Base-by-base conservation (phyloP, 2,329 filamentous ascomycete genomes). In the Sclerotinia nivalis region DNA sequence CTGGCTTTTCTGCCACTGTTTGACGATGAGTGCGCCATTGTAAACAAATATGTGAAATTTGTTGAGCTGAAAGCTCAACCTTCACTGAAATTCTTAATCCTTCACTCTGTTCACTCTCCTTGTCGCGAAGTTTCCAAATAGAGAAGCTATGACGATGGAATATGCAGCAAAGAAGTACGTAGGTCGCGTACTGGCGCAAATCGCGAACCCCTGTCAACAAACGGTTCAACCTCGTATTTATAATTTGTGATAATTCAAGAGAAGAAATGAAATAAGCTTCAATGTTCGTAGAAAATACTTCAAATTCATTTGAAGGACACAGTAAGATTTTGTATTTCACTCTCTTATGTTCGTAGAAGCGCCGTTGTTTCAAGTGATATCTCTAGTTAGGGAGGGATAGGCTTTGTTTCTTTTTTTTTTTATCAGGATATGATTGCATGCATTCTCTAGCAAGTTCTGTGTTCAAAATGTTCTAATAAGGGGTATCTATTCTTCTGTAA, bases 1-100 rank as follows among this genome's bases (percentile, higher is more conserved):
- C 58, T 71, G 62, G 61, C 74, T 68, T 70, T 70, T 66, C 58
- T 61, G 68, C 69, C 56, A 61, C 64, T 64, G 43, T 71, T 68
- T 68, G 25, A 64, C 22, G 70, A 68, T 47, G 64, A 61, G 34
- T 70, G 18, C 25, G 68, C 45, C 70, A 71, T 71, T n/a, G 56
- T 25, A 69, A 65, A 69, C 20, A 22, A 56, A 69, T 45, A 20
- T 45, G 25, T 37, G 67, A 56, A 31, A 25, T 52, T 2, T 52
- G 66, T 50, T 52, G 55, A 68, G 66, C 55, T 37, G 56, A 54
- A 69, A 65, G 67, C 59, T 65, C 67, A 56, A 22, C 59, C 59
- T 69, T 69, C 67, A 54, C 67, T 55, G 28, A 28, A 45, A 22
- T 55, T 40, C 22, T 59, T 40, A 15, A 67, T 15, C 43, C 67